Conservation (phyloP, 805 yeast genomes). For the Schizosaccharomyces lindneri region DNA sequence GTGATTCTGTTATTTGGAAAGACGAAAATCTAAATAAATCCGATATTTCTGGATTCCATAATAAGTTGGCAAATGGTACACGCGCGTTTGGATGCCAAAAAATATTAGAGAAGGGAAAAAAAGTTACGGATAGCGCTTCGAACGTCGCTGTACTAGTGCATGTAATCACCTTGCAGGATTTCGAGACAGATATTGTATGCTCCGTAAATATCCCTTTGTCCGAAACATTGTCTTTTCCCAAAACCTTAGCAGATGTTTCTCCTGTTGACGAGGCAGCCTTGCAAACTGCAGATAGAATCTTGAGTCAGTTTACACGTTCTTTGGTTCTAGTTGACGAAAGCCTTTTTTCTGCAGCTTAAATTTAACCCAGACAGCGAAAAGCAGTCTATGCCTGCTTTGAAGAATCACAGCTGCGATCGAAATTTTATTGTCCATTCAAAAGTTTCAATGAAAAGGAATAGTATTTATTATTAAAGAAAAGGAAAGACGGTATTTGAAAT, state of each 20-base stretch:
- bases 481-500: no score
- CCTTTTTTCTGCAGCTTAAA: not conserved
- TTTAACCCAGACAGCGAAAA: no score
- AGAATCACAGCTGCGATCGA: no score
- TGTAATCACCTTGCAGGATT: not conserved
- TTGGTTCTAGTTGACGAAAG: not conserved
- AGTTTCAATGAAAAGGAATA: no score
- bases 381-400: no score
- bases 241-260: not conserved
- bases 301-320: not conserved
- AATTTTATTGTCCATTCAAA: no score
- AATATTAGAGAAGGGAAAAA: not conserved
- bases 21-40: not conserved
- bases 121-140: not conserved
- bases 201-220: not conserved
- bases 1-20: not conserved
- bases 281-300: no score
- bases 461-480: no score
- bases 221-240: not conserved
- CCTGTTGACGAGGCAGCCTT: not conserved
- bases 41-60: not conserved
- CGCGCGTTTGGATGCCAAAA: not conserved
- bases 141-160: not conserved
- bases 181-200: not conserved
- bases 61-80: not conserved